Conservation (phyloP, 371 early-diverging fungal species). For the Mucor piriformis region DNA sequence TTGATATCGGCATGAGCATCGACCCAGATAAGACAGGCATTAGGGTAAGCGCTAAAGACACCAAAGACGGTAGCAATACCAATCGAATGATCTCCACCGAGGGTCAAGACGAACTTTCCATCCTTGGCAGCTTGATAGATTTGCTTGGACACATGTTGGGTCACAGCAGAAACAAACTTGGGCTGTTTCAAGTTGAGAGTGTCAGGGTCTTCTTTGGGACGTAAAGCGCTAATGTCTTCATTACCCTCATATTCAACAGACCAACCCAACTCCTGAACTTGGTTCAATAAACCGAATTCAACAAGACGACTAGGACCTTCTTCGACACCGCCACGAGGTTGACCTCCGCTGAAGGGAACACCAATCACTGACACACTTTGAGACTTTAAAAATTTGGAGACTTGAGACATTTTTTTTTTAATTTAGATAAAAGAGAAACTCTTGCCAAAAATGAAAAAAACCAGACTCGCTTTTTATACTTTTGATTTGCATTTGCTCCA, state of each 20-base stretch:
- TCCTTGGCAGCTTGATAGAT: slow-evolving; percentile 64
- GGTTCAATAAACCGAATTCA: slow-evolving; percentile 83
- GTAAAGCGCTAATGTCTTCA: slow-evolving; percentile 56
- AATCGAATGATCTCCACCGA: slow-evolving; percentile 96
- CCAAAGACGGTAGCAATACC: slow-evolving; percentile 92
- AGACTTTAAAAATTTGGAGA: slow-evolving; percentile 29
- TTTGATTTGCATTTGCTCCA: slow-evolving; percentile 3
- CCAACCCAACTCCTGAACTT: slow-evolving; percentile 84
- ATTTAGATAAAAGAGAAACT: background rate
- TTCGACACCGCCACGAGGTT: slow-evolving; percentile 88
- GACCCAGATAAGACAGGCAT: slow-evolving; percentile 94
- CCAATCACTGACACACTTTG: slow-evolving; percentile 44
- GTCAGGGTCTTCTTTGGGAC: slow-evolving; percentile 69
- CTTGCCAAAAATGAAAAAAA: background rate
- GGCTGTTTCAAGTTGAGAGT: slow-evolving; percentile 84
- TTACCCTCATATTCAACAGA: slow-evolving; percentile 71
- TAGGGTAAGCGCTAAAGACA: slow-evolving; percentile 74
- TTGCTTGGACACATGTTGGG: slow-evolving; percentile 65
- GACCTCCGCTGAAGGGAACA: slow-evolving; percentile 83
- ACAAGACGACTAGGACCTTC: slow-evolving; percentile 83
- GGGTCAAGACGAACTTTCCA: slow-evolving; percentile 84
- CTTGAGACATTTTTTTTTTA: slow-evolving; percentile 6
- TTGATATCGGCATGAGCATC: slow-evolving; percentile 98
- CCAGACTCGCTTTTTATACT: background rate
- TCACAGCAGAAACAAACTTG: slow-evolving; percentile 81